Base-by-base conservation (phyloP, 2,329 filamentous ascomycete genomes). In the Penicillium brasilianum region DNA sequence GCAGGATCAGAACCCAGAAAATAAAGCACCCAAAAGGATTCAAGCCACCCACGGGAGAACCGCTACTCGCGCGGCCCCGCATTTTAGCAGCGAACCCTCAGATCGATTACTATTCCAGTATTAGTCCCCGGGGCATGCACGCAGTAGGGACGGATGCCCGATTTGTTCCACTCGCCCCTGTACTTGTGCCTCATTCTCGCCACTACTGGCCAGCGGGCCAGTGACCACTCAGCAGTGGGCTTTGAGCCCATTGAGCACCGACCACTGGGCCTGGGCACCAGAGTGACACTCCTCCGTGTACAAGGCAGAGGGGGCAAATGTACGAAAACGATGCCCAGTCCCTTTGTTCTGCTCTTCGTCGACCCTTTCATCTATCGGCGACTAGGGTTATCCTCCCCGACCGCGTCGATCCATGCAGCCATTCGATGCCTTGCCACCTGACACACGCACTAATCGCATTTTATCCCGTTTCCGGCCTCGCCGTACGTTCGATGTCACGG, bases 361-460 rank as follows among this genome's bases (percentile, higher is more conserved):
- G 36, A 30, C 37, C 22, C 50, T 53, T 51, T 36, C 32, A 51
- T 51, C 30, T 39, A 28, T 43, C 66, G 67, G 67, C 63, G 66
- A 67, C 61, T 54, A 48, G 54, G 54, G 11, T 41, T 6, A 20
- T 18, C 1, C 58, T 66, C 59, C 67, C 67, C 62, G 67, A 62
- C 52, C 50, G 58, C 54, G 66, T 61, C 66, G 64, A 69, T 68
- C 66, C 60, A 55, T 68, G 64, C 65, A 68, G 60, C 57, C 51
- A n/a, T 43, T 56, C 50, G 57, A 64, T 59, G 61, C 59, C 61
- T 62, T 59, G 59, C 62, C 61, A 64, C 59, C 59, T 61, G 50
- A 65, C 58, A 55, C 57, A 52, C 46, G 7, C 9, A 48, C 22
- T 43, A 37, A 58, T 60, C 57, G 50, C 34, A 34, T 39, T 32